A percentile compares a stretch with the other conserved stretches of the same genome.
These are phyloP conservation scores for Nasturtium officinale DNA, from an alignment of 345 rosid species.

Conservation along the genomic window DNA sequence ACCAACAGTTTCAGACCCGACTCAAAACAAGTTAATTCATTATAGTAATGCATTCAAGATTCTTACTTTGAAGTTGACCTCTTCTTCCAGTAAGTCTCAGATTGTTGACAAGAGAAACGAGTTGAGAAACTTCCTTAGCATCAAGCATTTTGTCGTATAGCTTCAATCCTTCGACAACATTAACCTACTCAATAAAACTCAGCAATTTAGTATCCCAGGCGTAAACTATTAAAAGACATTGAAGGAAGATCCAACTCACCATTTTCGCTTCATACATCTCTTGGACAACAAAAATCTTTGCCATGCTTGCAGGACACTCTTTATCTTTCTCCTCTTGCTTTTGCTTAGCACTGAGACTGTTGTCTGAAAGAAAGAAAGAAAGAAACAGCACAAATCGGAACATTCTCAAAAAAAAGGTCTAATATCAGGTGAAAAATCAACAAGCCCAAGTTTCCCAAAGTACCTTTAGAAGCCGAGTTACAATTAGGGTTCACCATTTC, in stretches of 20 bases:
- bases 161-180: conserved; percentile 91
- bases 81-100: conserved; percentile 72
- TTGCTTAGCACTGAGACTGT: conserved; percentile 39
- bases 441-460: neutral
- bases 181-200: conserved; percentile 55
- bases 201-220: neutral
- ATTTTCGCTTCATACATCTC: conserved; percentile 73
- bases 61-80: conserved; percentile 88
- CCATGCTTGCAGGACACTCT: conserved; percentile 47
- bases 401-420: neutral
- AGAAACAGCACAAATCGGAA: neutral
- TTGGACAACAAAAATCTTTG: conserved; percentile 61
- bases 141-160: conserved; percentile 64
- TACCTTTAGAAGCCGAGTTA: conserved; percentile 56
- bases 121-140: conserved; percentile 60
- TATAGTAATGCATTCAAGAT: neutral
- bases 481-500: conserved; percentile 46
- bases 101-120: conserved; percentile 73
- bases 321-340: conserved; percentile 54
- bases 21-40: neutral
- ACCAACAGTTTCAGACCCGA: conserved; percentile 16
- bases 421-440: neutral
- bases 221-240: conserved; percentile 5
- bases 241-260: conserved; percentile 51
- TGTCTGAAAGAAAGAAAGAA: conserved; percentile 51